Conservation (phyloP, 805 yeast genomes). For the Metschnikowia vanudenii region DNA sequence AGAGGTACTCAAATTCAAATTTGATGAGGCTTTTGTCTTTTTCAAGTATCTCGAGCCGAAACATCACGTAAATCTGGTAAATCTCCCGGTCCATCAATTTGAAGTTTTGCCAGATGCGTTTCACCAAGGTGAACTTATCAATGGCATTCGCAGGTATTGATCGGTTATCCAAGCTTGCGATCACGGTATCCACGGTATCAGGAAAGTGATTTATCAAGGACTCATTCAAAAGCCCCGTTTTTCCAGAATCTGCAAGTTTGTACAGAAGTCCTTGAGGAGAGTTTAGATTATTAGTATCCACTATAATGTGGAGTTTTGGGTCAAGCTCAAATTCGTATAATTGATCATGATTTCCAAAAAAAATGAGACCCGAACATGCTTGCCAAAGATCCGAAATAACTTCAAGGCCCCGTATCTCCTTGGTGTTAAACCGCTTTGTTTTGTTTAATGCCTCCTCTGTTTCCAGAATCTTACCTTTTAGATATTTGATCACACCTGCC, state of each 20-base stretch:
- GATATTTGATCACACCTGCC: constrained; percentile 18
- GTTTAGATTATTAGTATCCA: constrained; percentile 12
- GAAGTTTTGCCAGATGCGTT: constrained; percentile 15
- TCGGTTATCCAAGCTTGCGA: too few relatives aligned
- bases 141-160: constrained; percentile 7
- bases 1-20: constrained; percentile 11
- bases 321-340: constrained; percentile 15
- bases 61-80: constrained; percentile 28
- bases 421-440: constrained; percentile 12
- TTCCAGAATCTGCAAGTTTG: neutral
- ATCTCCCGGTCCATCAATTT: constrained; percentile 29
- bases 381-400: constrained; percentile 27
- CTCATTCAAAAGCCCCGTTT: constrained; percentile 17
- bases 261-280: constrained; percentile 10
- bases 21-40: neutral
- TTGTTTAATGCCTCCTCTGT: constrained; percentile 11
- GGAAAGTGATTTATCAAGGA: constrained; percentile 8
- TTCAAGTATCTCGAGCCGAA: constrained; percentile 23
- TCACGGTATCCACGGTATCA: neutral
- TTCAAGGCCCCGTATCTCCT: constrained; percentile 15
- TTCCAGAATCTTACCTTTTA: constrained; percentile 22
- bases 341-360: constrained; percentile 7
- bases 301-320: constrained; percentile 8
- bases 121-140: constrained; percentile 10
- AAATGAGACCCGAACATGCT: constrained; percentile 25